Conservation (phyloP, 1,284 basidiomycete species). For the Moesziomyces globuligerus region DNA sequence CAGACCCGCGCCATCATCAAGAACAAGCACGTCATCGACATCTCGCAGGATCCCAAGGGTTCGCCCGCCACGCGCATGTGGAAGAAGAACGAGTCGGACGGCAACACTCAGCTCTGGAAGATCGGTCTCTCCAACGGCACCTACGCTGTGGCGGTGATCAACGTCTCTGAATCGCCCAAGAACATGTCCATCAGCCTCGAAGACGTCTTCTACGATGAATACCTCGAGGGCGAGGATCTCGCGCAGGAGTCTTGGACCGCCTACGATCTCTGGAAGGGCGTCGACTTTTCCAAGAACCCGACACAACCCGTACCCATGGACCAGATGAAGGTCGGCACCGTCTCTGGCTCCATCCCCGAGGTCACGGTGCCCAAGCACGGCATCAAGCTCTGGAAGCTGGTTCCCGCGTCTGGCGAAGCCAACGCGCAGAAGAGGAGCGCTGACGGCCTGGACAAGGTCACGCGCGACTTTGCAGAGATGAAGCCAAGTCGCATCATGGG, state of each 20-base stretch:
- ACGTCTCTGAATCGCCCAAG: constrained; percentile 36
- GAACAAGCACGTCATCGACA: constrained; percentile 60
- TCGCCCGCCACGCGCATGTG: constrained; percentile 46
- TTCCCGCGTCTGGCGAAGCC: neutral
- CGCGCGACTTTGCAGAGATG: constrained; percentile 24
- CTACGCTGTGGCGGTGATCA: constrained; percentile 40
- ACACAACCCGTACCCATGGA: constrained; percentile 8
- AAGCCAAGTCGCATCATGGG: constrained; percentile 29
- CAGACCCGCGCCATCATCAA: constrained; percentile 50
- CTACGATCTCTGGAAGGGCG: constrained; percentile 35
- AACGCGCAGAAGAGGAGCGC: constrained; percentile 2
- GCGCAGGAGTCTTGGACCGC: constrained; percentile 15
- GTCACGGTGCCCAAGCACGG: constrained; percentile 22
- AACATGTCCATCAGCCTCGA: constrained; percentile 19
- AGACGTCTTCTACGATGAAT: constrained; percentile 37
- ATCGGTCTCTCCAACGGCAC: constrained; percentile 38
- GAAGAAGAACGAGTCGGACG: constrained; percentile 25
- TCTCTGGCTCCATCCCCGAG: constrained; percentile 11
- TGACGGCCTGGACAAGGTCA: constrained; percentile 13
- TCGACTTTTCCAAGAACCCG: constrained; percentile 19
- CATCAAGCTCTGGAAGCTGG: constrained; percentile 29
- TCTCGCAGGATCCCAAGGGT: constrained; percentile 57
- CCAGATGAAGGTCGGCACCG: constrained; percentile 13
- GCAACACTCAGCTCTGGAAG: constrained; percentile 42
- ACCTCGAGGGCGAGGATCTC: constrained; percentile 19